phyloP scores from a whole-genome alignment of 108 stramenopile species.

The Cyclostephanos invisitatus region DNA sequence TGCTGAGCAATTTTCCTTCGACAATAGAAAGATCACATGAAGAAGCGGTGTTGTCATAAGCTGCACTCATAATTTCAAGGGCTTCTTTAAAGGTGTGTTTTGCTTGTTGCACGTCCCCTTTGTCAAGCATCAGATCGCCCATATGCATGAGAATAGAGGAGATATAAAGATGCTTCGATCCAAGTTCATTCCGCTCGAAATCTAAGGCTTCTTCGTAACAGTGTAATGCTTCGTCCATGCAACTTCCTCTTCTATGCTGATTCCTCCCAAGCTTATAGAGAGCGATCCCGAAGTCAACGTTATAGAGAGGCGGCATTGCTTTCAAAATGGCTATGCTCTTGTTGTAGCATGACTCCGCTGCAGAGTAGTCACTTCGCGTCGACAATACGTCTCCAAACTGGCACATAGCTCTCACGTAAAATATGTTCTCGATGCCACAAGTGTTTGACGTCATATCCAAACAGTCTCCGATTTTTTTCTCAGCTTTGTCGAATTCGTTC shows the following conservation, averaged over 20 bases:
- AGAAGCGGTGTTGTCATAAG: slow-evolving; percentile 22
- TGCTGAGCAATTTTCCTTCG: slow-evolving; percentile 60
- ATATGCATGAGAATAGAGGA: slow-evolving; percentile 57
- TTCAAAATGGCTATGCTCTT: slow-evolving; percentile 71
- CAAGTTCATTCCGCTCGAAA: slow-evolving; percentile 64
- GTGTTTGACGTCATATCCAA: slow-evolving; percentile 56
- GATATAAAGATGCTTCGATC: slow-evolving; percentile 60
- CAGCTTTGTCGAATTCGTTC: slow-evolving; percentile 61
- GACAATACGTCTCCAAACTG: slow-evolving; percentile 70
- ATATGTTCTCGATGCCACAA: slow-evolving; percentile 62
- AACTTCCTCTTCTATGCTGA: slow-evolving; percentile 67
- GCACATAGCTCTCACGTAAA: slow-evolving; percentile 68
- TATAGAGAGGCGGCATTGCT: slow-evolving; percentile 50
- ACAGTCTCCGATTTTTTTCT: slow-evolving; percentile 56
- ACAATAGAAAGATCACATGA: slow-evolving; percentile 26
- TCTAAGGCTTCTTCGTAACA: slow-evolving; percentile 68
- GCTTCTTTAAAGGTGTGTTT: slow-evolving; percentile 70
- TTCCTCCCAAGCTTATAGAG: slow-evolving; percentile 76
- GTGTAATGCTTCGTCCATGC: slow-evolving; percentile 60
- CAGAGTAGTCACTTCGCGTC: slow-evolving; percentile 66
- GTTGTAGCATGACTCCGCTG: slow-evolving; percentile 67
- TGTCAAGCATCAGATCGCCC: slow-evolving; percentile 68
- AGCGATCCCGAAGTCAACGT: slow-evolving; percentile 69
- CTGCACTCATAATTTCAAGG: slow-evolving; percentile 54
- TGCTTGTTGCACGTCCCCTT: slow-evolving; percentile 59